These are phyloP conservation scores for Penicillium sp. DNA, from an alignment of 2,329 filamentous ascomycete species.

Conservation along the genomic window DNA sequence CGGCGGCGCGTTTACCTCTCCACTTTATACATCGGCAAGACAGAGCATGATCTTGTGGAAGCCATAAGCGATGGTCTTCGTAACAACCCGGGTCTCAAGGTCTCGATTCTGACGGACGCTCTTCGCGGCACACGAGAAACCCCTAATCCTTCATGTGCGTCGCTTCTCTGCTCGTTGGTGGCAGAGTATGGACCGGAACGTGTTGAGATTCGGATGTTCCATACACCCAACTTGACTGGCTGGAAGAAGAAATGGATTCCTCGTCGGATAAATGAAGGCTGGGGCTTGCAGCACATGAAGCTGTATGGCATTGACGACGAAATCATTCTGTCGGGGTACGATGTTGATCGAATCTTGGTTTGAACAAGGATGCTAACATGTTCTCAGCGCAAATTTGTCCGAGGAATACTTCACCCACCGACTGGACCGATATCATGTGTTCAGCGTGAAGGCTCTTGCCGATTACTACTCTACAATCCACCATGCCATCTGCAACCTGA, in stretches of 20 bases:
- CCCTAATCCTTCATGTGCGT: conserved; percentile 82
- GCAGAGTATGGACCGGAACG: conserved; percentile 78
- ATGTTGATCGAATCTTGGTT: background rate
- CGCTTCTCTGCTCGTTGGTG: conserved; percentile 80
- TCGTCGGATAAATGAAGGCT: conserved; percentile 92
- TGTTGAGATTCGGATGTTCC: conserved; percentile 95
- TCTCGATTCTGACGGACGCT: conserved; percentile 90
- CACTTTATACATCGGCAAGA: conserved; percentile 95
- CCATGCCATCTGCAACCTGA: conserved; percentile 73
- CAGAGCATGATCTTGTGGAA: conserved; percentile 82
- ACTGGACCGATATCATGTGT: conserved; percentile 91
- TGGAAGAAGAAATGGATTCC: conserved; percentile 81
- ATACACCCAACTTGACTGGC: conserved; percentile 92
- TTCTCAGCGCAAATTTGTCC: conserved; percentile 74
- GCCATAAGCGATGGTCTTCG: conserved; percentile 75
- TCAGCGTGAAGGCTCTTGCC: conserved; percentile 75
- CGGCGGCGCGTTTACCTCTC: conserved; percentile 82
- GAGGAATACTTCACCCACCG: conserved; percentile 95
- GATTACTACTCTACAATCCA: conserved; percentile 82
- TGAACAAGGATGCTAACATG: conserved; percentile 5
- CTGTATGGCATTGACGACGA: conserved; percentile 94
- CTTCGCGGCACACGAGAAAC: conserved; percentile 89
- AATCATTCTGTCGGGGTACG: conserved; percentile 85
- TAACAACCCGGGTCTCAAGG: conserved; percentile 70
- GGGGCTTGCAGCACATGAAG: conserved; percentile 99